These are phyloP conservation scores for Stephania cephalantha DNA, from an alignment of 164 flowering plant genomes.

Conservation along the genomic window DNA sequence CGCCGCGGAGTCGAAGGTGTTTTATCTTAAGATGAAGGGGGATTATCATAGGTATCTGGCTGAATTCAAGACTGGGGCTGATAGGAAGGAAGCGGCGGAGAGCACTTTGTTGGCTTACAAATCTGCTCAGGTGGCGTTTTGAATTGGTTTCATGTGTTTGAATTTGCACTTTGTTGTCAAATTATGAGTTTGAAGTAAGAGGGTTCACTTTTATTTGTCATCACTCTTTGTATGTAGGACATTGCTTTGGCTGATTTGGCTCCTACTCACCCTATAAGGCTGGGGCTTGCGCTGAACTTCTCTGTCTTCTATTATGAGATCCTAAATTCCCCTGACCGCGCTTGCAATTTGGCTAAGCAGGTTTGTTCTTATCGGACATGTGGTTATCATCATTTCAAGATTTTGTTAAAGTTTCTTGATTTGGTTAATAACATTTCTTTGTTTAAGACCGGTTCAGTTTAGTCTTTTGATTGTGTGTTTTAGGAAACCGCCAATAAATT, in stretches of 20 bases:
- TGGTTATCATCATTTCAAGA: neutral
- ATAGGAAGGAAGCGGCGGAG: slow-evolving; percentile 80
- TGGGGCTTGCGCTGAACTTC: slow-evolving; percentile 76
- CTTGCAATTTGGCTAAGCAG: slow-evolving; percentile 75
- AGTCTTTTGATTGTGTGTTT: too few relatives aligned
- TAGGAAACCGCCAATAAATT: too few relatives aligned
- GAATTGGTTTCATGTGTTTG: neutral
- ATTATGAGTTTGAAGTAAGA: too few relatives aligned
- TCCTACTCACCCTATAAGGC: slow-evolving; percentile 76
- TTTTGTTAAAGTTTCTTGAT: neutral
- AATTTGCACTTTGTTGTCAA: neutral
- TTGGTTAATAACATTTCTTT: neutral
- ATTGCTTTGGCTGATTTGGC: slow-evolving; percentile 62
- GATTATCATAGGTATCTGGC: slow-evolving; percentile 78
- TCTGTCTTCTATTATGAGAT: slow-evolving; percentile 80
- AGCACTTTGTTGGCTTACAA: slow-evolving; percentile 70
- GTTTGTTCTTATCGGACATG: slow-evolving; percentile 18
- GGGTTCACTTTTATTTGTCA: neutral
- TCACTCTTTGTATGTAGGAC: slow-evolving; percentile 34
- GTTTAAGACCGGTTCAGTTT: neutral
- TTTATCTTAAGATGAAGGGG: slow-evolving; percentile 77
- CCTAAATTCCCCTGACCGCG: slow-evolving; percentile 73
- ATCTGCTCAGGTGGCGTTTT: slow-evolving; percentile 46
- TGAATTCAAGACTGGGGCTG: slow-evolving; percentile 70
- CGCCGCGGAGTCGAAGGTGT: slow-evolving; percentile 68